Conservation (phyloP, 2,329 filamentous ascomycete species). For the Huntiella savannae region DNA sequence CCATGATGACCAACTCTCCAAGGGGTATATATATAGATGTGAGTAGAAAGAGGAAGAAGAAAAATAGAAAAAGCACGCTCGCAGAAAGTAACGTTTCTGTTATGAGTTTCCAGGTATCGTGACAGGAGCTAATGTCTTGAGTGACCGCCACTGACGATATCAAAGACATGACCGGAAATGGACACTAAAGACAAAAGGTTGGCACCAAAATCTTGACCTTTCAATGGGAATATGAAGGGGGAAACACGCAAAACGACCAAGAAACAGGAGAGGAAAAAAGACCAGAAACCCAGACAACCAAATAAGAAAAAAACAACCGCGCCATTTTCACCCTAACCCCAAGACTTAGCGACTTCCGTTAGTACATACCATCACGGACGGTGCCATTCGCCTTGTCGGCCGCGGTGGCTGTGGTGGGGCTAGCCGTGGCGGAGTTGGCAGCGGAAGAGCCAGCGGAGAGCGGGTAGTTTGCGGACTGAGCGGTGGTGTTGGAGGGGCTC, state of each 20-base stretch:
- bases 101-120: neutral
- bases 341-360: slow-evolving; percentile 8
- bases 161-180: slow-evolving; percentile 16
- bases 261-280: slow-evolving; percentile 11
- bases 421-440: slow-evolving; percentile 6
- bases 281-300: too few species aligned
- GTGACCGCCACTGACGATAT: slow-evolving; percentile 16
- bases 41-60: slow-evolving; percentile 2
- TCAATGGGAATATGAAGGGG: slow-evolving; percentile 12
- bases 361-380: slow-evolving; percentile 10
- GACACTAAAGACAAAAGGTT: slow-evolving; percentile 3
- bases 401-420: slow-evolving; percentile 4
- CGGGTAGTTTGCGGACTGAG: neutral
- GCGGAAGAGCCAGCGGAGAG: neutral
- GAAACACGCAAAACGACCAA: slow-evolving; percentile 11
- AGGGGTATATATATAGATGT: neutral
- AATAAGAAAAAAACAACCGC: neutral
- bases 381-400: slow-evolving; percentile 13
- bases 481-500: slow-evolving; percentile 13
- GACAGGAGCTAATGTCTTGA: neutral
- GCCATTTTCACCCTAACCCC: too few species aligned
- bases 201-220: too few species aligned
- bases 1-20: too few species aligned
- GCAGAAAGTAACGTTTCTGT: neutral
- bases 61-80: neutral